Conservation (phyloP, 352 stramenopile species). For the Sclerospora graminicola region DNA sequence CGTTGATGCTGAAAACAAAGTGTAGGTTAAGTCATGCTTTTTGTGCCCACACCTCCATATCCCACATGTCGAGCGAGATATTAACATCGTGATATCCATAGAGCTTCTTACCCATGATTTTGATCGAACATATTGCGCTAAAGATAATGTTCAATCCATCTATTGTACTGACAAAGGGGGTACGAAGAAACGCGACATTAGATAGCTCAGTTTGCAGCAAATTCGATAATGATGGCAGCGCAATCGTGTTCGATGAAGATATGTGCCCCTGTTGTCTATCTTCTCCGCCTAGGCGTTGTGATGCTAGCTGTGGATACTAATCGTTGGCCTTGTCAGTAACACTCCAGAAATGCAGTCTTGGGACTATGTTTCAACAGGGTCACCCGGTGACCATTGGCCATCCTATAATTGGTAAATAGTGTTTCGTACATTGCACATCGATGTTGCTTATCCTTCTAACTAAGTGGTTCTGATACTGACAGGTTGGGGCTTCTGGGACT, state of each 20-base stretch:
- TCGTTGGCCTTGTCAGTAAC: too few relatives aligned
- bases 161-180: conserved; percentile 86
- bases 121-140: conserved; percentile 78
- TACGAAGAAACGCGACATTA: conserved; percentile 82
- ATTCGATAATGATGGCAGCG: conserved; percentile 67
- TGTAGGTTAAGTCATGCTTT: conserved; percentile 2
- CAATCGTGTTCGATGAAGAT: conserved; percentile 45
- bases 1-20: conserved; percentile 27
- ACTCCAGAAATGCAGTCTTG: too few relatives aligned
- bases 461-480: too few relatives aligned
- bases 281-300: conserved; percentile 2
- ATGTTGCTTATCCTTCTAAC: conserved; percentile 2
- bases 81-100: conserved; percentile 81
- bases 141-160: conserved; percentile 89
- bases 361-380: too few relatives aligned
- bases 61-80: conserved; percentile 65
- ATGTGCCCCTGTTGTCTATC: conserved; percentile 20
- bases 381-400: conserved; percentile 62
- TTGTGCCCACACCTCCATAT: conserved; percentile 47
- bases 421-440: too few relatives aligned
- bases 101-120: conserved; percentile 74
- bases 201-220: conserved; percentile 79
- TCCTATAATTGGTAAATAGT: conserved; percentile 44
- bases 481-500: conserved; percentile 71
- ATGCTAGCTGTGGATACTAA: conserved; percentile 19